Evolutionary conservation across 257 asterid genomes (phyloP).

Genomic region (Plantago major): DNA sequence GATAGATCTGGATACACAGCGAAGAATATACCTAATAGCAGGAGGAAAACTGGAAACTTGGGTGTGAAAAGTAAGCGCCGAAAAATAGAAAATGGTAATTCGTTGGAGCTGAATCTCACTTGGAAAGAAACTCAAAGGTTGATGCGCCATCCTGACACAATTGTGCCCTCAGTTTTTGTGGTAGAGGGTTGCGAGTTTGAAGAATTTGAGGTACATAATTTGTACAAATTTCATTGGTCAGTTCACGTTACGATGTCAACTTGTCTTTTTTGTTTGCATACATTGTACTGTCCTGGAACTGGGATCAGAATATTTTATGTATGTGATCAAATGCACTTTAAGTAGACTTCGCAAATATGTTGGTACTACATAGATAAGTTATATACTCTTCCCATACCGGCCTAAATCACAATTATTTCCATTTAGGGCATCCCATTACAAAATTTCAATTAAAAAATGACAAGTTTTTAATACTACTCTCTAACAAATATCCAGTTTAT

Average conservation of each 20-base stretch:
- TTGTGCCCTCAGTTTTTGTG: slow-evolving; percentile 45
- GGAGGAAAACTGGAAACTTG: slow-evolving; percentile 59
- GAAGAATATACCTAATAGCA: slow-evolving; percentile 36
- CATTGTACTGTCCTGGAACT: too few species aligned
- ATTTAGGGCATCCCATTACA: too few species aligned
- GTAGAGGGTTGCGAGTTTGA: slow-evolving; percentile 85
- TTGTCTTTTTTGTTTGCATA: neutral
- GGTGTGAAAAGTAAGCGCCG: slow-evolving; percentile 58
- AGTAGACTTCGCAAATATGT: too few species aligned
- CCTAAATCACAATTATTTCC: too few species aligned
- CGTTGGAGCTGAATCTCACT: slow-evolving; percentile 69
- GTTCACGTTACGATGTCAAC: slow-evolving; percentile 8
- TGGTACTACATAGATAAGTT: too few species aligned
- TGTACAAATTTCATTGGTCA: slow-evolving; percentile 7
- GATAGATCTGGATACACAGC: slow-evolving; percentile 31
- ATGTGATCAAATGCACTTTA: too few species aligned
- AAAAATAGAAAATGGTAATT: slow-evolving; percentile 52
- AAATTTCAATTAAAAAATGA: too few species aligned
- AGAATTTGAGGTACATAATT: slow-evolving; percentile 78
- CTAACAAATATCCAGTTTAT: too few species aligned
- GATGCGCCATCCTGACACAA: slow-evolving; percentile 63
- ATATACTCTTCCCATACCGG: too few species aligned
- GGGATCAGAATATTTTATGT: too few species aligned
- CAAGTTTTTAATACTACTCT: too few species aligned
- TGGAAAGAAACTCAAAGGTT: slow-evolving; percentile 77